Percentiles rank a stretch among this genome's conserved stretches.
phyloP scores from a whole-genome alignment of 1,139 yeast genomes.

The Lizanozyma gosingica region DNA sequence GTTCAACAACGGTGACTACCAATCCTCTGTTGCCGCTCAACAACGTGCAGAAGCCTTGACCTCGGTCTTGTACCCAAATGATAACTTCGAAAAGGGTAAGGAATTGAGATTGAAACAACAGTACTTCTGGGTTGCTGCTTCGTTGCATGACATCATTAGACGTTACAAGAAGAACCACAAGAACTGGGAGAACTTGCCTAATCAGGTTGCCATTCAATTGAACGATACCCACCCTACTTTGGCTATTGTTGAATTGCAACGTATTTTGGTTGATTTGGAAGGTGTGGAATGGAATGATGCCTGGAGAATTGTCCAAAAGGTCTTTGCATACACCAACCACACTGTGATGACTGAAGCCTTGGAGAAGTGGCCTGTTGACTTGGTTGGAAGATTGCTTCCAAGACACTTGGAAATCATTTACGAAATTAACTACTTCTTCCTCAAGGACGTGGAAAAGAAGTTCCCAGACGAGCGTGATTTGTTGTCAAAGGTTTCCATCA shows the following conservation, averaged over 20 bases:
- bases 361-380: constrained; percentile 90
- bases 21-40: constrained; percentile 73
- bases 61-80: constrained; percentile 87
- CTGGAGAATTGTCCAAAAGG: constrained; percentile 72
- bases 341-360: constrained; percentile 93
- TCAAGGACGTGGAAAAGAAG: constrained; percentile 62
- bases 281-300: constrained; percentile 75
- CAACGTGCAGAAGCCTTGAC: constrained; percentile 89
- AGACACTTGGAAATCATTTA: constrained; percentile 88
- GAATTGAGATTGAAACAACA: constrained; percentile 91
- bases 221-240: constrained; percentile 94
- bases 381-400: constrained; percentile 72
- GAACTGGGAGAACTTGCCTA: constrained; percentile 78
- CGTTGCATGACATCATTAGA: constrained; percentile 83
- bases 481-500: constrained; percentile 64
- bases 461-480: constrained; percentile 66
- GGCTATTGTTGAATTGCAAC: constrained; percentile 83
- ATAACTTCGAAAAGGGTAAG: constrained; percentile 85
- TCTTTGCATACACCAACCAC: constrained; percentile 91
- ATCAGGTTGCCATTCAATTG: constrained; percentile 83
- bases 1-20: constrained; percentile 88
- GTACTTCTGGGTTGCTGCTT: constrained; percentile 95
- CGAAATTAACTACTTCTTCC: constrained; percentile 73
- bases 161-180: constrained; percentile 76
- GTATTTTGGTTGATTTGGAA: constrained; percentile 79